Conservation (phyloP, 2,329 filamentous ascomycete genomes). For the Fonsecaea monophora region DNA sequence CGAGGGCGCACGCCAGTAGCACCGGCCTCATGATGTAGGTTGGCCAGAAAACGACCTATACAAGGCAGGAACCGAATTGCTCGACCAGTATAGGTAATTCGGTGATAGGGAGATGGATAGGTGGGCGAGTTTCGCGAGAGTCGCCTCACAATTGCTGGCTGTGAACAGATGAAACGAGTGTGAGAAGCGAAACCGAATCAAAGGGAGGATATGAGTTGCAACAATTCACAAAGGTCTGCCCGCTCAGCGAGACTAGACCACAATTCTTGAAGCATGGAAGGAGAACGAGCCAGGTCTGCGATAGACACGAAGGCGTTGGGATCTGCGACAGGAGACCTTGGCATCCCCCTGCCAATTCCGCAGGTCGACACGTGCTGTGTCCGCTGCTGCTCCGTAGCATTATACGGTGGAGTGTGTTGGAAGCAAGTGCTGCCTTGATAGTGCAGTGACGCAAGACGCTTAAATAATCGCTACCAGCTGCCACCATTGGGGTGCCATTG, state of each 20-base stretch:
- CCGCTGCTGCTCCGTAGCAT: not conserved
- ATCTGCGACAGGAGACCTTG: constrained; percentile 15
- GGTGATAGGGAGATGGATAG: constrained; percentile 5
- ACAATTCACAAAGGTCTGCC: not conserved
- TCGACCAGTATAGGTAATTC: not conserved
- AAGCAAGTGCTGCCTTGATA: not conserved
- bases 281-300: not conserved
- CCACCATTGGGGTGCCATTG: not conserved
- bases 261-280: constrained; percentile 1
- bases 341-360: constrained; percentile 1
- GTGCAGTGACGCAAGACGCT: constrained; percentile 11
- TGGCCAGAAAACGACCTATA: not conserved
- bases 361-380: not conserved
- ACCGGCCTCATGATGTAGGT: constrained; percentile 37
- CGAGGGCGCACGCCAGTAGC: constrained; percentile 39
- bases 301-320: constrained; percentile 1
- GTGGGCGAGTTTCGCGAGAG: not conserved
- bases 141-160: not conserved
- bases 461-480: constrained; percentile 1
- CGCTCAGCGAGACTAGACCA: constrained; percentile 20
- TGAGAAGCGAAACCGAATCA: constrained; percentile 4
- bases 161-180: constrained; percentile 7
- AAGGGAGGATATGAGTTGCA: not conserved
- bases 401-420: not conserved
- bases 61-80: not conserved